phyloP scores from a whole-genome alignment of 139 green algal species.

The Volvox reticuliferus region DNA sequence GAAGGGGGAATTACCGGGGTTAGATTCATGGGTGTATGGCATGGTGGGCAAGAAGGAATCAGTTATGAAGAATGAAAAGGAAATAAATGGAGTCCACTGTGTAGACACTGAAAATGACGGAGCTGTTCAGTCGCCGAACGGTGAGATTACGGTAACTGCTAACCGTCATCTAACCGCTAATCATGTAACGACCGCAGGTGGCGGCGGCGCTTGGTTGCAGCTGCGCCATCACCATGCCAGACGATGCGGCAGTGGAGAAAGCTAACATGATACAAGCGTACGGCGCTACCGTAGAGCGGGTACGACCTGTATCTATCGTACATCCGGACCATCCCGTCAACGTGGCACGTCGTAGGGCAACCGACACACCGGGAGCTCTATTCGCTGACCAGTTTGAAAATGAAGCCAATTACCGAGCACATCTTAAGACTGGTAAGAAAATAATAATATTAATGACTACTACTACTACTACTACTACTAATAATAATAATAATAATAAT shows the following conservation, averaged over 20 bases:
- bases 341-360: constrained; percentile 78
- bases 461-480: no score
- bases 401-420: constrained; percentile 79
- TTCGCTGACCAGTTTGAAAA: constrained; percentile 99
- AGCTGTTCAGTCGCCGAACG: no score
- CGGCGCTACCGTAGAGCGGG: constrained; percentile 81
- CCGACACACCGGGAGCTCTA: constrained; percentile 64
- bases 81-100: no score
- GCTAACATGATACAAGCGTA: constrained; percentile 73
- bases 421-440: constrained; percentile 13
- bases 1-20: no score
- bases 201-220: constrained; percentile 71
- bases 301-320: constrained; percentile 94
- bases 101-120: no score
- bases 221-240: constrained; percentile 92
- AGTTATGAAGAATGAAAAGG: no score
- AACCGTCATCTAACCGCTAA: no score
- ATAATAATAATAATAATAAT: no score
- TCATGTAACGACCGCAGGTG: no score
- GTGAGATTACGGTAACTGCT: neutral
- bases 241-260: constrained; percentile 95
- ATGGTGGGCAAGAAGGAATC: no score
- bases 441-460: no score
- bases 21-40: no score
- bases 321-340: constrained; percentile 96